A percentile compares a stretch with the other conserved stretches of the same genome.
These are phyloP conservation scores for Olyra latifolia DNA, from an alignment of 176 grass and related monocot genomes.

Conservation along the genomic window DNA sequence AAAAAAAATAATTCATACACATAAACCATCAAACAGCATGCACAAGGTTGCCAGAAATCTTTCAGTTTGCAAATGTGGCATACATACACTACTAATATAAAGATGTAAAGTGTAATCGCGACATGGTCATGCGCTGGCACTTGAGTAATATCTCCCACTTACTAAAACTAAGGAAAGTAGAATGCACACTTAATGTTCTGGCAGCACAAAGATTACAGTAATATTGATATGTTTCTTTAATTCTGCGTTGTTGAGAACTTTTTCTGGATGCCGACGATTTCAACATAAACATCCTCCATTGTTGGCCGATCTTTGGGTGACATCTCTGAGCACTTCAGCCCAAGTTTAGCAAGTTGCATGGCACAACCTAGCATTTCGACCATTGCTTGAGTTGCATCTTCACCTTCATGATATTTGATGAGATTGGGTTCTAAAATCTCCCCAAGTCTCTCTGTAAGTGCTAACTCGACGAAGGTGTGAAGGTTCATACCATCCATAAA, in stretches of 20 bases:
- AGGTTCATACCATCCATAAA: neutral
- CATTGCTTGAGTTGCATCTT: neutral
- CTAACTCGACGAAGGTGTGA: neutral
- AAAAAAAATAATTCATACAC: too few species aligned
- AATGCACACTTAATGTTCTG: too few species aligned
- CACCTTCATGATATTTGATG: neutral
- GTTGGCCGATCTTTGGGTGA: slow-evolving; percentile 6
- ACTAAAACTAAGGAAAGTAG: too few species aligned
- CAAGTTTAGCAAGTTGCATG: slow-evolving; percentile 13
- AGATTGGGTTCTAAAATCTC: slow-evolving; percentile 9
- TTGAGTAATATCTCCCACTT: too few species aligned
- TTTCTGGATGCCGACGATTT: slow-evolving; percentile 15
- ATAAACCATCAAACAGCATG: too few species aligned
- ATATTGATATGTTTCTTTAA: too few species aligned
- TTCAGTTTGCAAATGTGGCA: too few species aligned
- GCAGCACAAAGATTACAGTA: too few species aligned
- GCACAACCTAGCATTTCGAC: neutral
- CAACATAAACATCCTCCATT: slow-evolving; percentile 5
- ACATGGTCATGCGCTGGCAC: too few species aligned
- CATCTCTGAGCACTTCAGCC: neutral
- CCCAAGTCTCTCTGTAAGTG: neutral
- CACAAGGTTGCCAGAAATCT: too few species aligned
- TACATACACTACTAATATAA: too few species aligned
- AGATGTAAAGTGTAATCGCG: too few species aligned
- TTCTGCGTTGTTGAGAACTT: neutral